Percentiles rank a stretch among this genome's conserved stretches.
Evolutionary conservation across 192 early-diverging fungal species (phyloP).

Genomic region (Rhizophagus prolifer): DNA sequence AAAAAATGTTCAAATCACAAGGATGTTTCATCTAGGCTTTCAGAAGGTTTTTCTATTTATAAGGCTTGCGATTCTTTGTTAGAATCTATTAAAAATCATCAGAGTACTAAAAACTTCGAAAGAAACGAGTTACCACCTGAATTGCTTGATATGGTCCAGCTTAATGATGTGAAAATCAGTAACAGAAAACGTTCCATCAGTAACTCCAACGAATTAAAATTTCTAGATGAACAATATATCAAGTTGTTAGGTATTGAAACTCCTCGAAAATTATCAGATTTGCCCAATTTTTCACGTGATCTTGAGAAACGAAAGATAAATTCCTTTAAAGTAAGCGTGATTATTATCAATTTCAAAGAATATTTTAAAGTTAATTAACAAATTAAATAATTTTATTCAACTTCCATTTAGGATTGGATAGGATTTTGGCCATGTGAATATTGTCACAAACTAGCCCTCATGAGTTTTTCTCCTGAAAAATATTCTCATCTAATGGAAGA

Average conservation of each 20-base stretch:
- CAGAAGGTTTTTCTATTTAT: neutral
- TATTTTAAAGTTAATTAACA: too few relatives aligned
- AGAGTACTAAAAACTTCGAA: neutral
- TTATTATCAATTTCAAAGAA: too few relatives aligned
- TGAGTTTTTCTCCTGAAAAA: neutral
- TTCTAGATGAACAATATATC: constrained; percentile 2
- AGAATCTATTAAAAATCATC: neutral
- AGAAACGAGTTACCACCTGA: neutral
- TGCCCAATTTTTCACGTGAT: neutral
- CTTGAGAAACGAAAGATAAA: constrained; percentile 14
- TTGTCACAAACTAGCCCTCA: constrained; percentile 1
- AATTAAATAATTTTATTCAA: neutral
- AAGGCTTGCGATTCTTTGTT: neutral
- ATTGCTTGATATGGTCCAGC: neutral
- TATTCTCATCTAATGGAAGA: neutral
- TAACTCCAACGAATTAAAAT: neutral
- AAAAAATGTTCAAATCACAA: neutral
- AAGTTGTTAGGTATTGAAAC: neutral
- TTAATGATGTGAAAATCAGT: neutral
- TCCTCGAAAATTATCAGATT: neutral
- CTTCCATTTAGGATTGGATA: neutral
- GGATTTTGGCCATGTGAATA: neutral
- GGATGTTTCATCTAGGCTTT: neutral
- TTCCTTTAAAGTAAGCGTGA: constrained; percentile 7
- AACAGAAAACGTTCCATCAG: neutral